These are phyloP conservation scores for Helenozyma baotianmanensis DNA, from an alignment of 805 yeast species.

Conservation along the genomic window DNA sequence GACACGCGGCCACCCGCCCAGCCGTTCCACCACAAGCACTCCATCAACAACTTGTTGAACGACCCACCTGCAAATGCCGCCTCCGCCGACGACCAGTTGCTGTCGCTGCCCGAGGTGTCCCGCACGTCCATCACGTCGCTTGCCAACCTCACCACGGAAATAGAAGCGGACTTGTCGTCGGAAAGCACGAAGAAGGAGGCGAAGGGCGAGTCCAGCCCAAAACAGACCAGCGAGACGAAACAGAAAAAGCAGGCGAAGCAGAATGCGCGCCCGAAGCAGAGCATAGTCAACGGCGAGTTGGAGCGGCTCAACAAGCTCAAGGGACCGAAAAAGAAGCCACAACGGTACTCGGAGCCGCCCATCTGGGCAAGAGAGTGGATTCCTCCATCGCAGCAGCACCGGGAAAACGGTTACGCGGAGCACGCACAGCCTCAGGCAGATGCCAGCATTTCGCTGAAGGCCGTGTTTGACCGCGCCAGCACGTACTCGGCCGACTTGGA, in stretches of 20 bases:
- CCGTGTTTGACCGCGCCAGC: constrained; percentile 28
- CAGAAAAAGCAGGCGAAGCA: not conserved
- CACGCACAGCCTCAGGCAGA: not conserved
- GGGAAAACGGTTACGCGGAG: not conserved
- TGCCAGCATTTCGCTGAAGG: constrained; percentile 3
- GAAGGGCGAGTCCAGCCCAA: not conserved
- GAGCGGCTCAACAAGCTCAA: constrained; percentile 19
- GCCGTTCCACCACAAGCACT: constrained; percentile 11
- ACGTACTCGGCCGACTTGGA: constrained; percentile 36
- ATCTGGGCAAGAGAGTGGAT: constrained; percentile 79
- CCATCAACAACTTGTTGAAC: constrained; percentile 15
- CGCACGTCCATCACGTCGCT: no score
- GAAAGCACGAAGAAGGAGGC: no score
- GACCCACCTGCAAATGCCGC: constrained; percentile 8
- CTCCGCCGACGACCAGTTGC: not conserved
- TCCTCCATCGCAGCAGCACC: constrained; percentile 12
- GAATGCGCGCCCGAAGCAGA: not conserved
- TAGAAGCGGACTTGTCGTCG: no score
- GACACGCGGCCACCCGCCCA: constrained; percentile 3
- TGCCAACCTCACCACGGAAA: no score
- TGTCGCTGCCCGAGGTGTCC: not conserved
- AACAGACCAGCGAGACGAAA: not conserved
- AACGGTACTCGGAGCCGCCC: constrained; percentile 61
- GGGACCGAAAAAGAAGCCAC: constrained; percentile 44
- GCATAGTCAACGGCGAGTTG: constrained; percentile 18